Evolutionary conservation across 495 filamentous ascomycete species (phyloP), one percentile per base, ranked within the genome.

Genomic region (Talaromyces proteolyticus): DNA sequence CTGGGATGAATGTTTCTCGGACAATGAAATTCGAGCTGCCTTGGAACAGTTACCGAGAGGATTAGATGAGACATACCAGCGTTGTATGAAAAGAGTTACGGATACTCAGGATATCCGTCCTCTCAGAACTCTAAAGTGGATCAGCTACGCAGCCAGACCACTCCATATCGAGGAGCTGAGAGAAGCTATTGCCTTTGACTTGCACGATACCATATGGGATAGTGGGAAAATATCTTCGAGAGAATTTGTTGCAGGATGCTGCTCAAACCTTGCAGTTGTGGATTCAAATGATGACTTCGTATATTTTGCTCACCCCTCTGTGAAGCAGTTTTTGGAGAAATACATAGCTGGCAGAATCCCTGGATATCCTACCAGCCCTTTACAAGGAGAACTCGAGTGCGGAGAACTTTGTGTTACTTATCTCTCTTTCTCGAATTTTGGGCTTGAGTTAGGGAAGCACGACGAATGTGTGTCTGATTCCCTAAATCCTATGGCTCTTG

Each of bases 231-330:
- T 64, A 6, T 64, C 64, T 5, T 16, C 49, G n/a, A 47, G 16
- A 14, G 53, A 62, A n/a, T 53, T 53, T 16, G 41, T 67, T 10
- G 45, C 67, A n/a, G 57, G 62, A 18, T 57, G 57, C 10, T 67
- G 64, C 51, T 56, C 51, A 17, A 66, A 64, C 37, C 54, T 70
- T 18, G 54, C 66, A 18, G 54, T 65, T 14, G 21, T 59, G 14
- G 63, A 67, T 48, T n/a, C 53, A 4, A 40, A 48, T 21, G 52
- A 59, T 19, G 18, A 41, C 7, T 55, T 40, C 25, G 60, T 63
- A 8, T 62, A 60, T 11, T 67, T 68, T 22, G 65, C 64, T 25
- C 67, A 70, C 54, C 44, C 64, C 7, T 66, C 67, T n/a, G 56
- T 67, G 6, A 58, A 48, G 19, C 55, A 62, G 49, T 67, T 55